These are phyloP conservation scores for Aquilaria yunnanensis DNA, from an alignment of 345 rosid genomes.

Conservation along the genomic window DNA sequence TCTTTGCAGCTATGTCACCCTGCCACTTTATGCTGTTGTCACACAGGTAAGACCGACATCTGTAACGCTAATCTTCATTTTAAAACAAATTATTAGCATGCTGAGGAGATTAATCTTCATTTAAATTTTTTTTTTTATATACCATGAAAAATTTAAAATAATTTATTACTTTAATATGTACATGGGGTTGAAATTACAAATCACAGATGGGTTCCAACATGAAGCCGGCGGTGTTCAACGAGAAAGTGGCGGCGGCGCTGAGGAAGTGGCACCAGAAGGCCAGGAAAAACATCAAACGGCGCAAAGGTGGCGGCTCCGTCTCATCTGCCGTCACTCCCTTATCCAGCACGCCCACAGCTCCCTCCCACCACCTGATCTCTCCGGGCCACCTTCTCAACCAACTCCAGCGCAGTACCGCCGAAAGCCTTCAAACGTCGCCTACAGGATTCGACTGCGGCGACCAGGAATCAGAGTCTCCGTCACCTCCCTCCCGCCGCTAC, in stretches of 20 bases:
- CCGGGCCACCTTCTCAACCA: conserved; percentile 1
- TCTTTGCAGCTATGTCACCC: conserved; percentile 90
- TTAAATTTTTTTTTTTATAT: background rate
- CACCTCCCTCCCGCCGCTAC: conserved; percentile 14
- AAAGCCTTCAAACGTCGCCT: conserved; percentile 31
- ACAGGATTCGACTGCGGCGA: conserved; percentile 17
- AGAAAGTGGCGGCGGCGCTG: conserved; percentile 57
- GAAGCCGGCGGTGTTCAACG: conserved; percentile 85
- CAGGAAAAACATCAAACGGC: conserved; percentile 55
- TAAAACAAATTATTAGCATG: too few relatives aligned
- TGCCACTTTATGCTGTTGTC: conserved; percentile 89
- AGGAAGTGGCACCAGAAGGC: conserved; percentile 75
- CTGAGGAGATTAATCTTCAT: background rate
- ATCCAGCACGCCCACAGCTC: conserved; percentile 62
- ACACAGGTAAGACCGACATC: conserved; percentile 44
- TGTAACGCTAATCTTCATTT: too few relatives aligned
- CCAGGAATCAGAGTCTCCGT: conserved; percentile 27
- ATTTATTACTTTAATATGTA: too few relatives aligned
- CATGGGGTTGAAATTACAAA: background rate
- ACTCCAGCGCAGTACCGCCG: conserved; percentile 19
- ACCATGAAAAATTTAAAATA: too few relatives aligned
- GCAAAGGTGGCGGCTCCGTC: conserved; percentile 30
- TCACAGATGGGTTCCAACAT: conserved; percentile 85
- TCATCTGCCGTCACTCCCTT: conserved; percentile 41
- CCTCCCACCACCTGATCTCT: conserved; percentile 31